Conservation (phyloP, 345 rosid genomes). For the Eucalyptus viminalis region DNA sequence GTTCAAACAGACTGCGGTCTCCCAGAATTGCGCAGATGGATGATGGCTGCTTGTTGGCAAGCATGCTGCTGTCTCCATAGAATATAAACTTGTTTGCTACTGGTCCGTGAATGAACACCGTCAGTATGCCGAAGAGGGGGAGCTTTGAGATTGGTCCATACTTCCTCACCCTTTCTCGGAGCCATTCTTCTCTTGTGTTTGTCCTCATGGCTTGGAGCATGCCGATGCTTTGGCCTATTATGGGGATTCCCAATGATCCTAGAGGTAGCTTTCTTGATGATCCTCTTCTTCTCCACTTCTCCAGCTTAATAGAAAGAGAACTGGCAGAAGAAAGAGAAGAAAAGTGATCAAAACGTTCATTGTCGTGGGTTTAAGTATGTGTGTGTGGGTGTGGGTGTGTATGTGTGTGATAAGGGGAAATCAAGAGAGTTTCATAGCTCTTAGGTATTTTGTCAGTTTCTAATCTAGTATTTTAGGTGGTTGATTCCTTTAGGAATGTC, state of each 20-base stretch:
- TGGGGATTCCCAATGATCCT: slow-evolving; percentile 46
- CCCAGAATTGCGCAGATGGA: slow-evolving; percentile 23
- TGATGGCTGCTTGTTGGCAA: slow-evolving; percentile 14
- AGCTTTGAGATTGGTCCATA: slow-evolving; percentile 44
- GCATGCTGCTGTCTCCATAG: slow-evolving; percentile 4
- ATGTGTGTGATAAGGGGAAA: background rate
- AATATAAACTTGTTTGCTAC: slow-evolving; percentile 43
- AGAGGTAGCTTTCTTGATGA: slow-evolving; percentile 21
- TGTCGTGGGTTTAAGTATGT: background rate
- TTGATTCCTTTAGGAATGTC: background rate
- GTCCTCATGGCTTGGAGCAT: slow-evolving; percentile 3
- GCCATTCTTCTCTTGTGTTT: slow-evolving; percentile 34
- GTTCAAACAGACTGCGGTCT: slow-evolving; percentile 12
- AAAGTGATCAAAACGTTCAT: too few species aligned
- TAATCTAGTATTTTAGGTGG: background rate
- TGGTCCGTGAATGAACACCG: slow-evolving; percentile 27
- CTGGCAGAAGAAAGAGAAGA: background rate
- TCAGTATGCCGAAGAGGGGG: slow-evolving; percentile 26
- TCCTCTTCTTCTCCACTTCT: background rate
- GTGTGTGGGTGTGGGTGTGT: background rate
- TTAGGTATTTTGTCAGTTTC: background rate
- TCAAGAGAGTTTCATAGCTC: background rate
- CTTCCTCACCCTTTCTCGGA: slow-evolving; percentile 11
- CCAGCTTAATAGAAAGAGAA: background rate
- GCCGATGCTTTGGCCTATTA: slow-evolving; percentile 37